Evolutionary conservation across 2,329 filamentous ascomycete species (phyloP).

Genomic region (Huntiella decipiens): DNA sequence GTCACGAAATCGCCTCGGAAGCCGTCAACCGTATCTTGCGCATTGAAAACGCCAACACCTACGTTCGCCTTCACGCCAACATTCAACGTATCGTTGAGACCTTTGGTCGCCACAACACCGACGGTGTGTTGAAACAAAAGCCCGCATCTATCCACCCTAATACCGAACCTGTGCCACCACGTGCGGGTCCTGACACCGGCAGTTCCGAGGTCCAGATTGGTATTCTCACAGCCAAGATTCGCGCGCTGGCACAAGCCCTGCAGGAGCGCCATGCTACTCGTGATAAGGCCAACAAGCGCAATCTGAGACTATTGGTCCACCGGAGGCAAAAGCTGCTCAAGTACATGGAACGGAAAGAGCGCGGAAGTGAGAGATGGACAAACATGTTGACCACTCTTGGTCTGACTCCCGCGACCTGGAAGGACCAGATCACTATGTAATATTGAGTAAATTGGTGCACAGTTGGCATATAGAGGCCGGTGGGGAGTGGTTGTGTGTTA

Average conservation of each 20-base stretch:
- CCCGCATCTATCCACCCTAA: slow-evolving; percentile 26
- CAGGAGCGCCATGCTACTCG: slow-evolving; percentile 49
- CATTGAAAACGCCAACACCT: slow-evolving; percentile 56
- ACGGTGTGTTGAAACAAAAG: slow-evolving; percentile 46
- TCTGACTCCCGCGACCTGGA: slow-evolving; percentile 73
- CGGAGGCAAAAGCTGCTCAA: slow-evolving; percentile 70
- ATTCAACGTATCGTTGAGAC: slow-evolving; percentile 66
- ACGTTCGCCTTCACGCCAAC: slow-evolving; percentile 65
- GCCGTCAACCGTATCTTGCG: slow-evolving; percentile 65
- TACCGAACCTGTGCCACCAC: slow-evolving; percentile 24
- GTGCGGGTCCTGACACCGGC: slow-evolving; percentile 81
- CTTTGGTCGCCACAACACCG: slow-evolving; percentile 84
- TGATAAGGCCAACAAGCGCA: slow-evolving; percentile 89
- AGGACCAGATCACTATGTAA: slow-evolving; percentile 67
- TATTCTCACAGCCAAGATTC: slow-evolving; percentile 86
- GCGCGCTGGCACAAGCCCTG: slow-evolving; percentile 55
- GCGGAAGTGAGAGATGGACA: slow-evolving; percentile 78
- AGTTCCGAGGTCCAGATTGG: slow-evolving; percentile 96
- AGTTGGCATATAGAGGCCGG: neutral
- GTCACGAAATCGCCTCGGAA: slow-evolving; percentile 49
- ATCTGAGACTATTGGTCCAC: slow-evolving; percentile 70
- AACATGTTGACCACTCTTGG: slow-evolving; percentile 71
- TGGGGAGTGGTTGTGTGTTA: neutral
- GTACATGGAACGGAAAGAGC: slow-evolving; percentile 77
- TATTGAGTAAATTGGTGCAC: neutral